Base-by-base conservation (phyloP, 2,329 filamentous ascomycete genomes). In the Drechslerella dactyloides region DNA sequence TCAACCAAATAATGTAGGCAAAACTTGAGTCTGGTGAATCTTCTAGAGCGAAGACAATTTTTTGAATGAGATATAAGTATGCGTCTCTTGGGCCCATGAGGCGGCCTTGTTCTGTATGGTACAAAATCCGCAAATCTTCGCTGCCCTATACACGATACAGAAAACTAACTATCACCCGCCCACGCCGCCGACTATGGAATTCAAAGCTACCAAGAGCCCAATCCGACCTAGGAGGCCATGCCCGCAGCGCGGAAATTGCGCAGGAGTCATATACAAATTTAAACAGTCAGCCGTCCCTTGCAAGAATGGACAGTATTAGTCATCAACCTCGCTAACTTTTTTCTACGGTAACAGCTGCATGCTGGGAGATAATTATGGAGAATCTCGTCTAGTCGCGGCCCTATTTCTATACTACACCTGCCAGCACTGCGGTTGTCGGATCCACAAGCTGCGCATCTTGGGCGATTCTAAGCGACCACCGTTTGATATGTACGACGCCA, bases 41-140 rank as follows among this genome's bases (percentile, higher is more conserved):
- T 42, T 57, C 61, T 19, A 72, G 57, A 40, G 54, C 50, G 48
- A n/a, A n/a, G n/a, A n/a, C n/a, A n/a, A n/a, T n/a, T n/a, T n/a
- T n/a, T n/a, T 64, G 24, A 55, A 55, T 61, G 19, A 48, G 55
- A 51, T 65, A 72, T 72, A 72, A 64, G 60, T 63, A 70, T 64
- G 53, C 24, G 37, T 27, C 35, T 19, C 5, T 15, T 54, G 48
- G 13, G 19, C 37, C n/a, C n/a, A n/a, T n/a, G n/a, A n/a, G n/a
- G n/a, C n/a, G n/a, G n/a, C n/a, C n/a, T n/a, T n/a, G n/a, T n/a
- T n/a, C n/a, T n/a, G n/a, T n/a, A n/a, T n/a, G n/a, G n/a, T n/a
- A n/a, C n/a, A n/a, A n/a, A n/a, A n/a, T n/a, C n/a, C n/a, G n/a
- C n/a, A n/a, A n/a, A n/a, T n/a, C 27, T 60, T 60, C 37, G 59